A percentile compares a stretch with the other conserved stretches of the same genome.
These are phyloP conservation scores for Paracamarosporium sp. DNA, from an alignment of 2,329 filamentous ascomycete genomes.

Conservation along the genomic window DNA sequence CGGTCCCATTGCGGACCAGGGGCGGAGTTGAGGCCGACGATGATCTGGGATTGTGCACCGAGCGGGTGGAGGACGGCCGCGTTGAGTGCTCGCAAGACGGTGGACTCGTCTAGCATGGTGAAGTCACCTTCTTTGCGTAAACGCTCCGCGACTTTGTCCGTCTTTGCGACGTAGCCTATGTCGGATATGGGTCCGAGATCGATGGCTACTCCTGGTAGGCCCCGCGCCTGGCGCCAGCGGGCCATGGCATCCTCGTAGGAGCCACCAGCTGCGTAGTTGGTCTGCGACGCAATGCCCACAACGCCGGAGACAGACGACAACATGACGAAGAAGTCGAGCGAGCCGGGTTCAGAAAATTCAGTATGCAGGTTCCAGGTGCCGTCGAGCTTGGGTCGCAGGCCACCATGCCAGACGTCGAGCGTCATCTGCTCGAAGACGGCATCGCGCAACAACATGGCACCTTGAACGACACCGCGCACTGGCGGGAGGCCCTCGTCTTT, in stretches of 20 bases:
- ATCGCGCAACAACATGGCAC: slow-evolving; percentile 4
- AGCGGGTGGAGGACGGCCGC: neutral
- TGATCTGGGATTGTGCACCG: neutral
- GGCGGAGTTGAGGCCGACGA: neutral
- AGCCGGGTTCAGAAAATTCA: neutral
- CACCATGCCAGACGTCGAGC: slow-evolving; percentile 10
- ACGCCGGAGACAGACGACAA: slow-evolving; percentile 28
- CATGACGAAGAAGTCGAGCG: slow-evolving; percentile 31
- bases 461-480: neutral
- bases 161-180: neutral
- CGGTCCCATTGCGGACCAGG: neutral
- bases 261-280: neutral
- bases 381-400: slow-evolving; percentile 11
- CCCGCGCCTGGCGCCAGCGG: neutral
- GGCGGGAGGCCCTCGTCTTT: neutral
- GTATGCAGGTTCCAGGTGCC: slow-evolving; percentile 15
- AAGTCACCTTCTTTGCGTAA: neutral
- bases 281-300: slow-evolving; percentile 21
- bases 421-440: neutral
- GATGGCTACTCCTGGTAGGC: neutral
- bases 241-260: slow-evolving; percentile 4
- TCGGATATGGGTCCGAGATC: neutral
- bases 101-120: neutral
- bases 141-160: neutral
- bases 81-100: neutral